Base-by-base conservation (phyloP, 2,329 filamentous ascomycete genomes). In the Podosphaera aphanis region DNA sequence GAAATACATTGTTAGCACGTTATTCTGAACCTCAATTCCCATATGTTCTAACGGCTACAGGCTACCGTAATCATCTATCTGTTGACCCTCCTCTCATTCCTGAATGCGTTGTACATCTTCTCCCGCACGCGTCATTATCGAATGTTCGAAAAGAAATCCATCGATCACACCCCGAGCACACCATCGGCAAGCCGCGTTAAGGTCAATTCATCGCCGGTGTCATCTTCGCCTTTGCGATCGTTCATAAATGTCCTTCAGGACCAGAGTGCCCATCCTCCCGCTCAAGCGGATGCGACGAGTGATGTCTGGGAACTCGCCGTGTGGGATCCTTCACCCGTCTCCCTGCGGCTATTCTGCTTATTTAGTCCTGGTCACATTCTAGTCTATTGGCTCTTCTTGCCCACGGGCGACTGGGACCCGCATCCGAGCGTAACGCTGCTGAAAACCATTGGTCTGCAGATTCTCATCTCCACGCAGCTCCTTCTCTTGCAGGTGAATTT, bases 241-340 rank as follows among this genome's bases (percentile, higher is more conserved):
- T 61, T 95, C 33, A 71, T 77, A 23, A 74, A 71, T 50, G 66
- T 83, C 39, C 63, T 93, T 29, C 69, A 74, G 1, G 64, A 71
- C 21, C 74, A 78, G 31, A 78, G 74, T 19, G 83, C 85, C n/a
- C 76, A 86, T 52, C 77, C 82, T 21, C 75, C 85, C 57, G 80
- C 84, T 23, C 82, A 94, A 61, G 83, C 88, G 0, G 79, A 90
- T 58, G 74, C 77, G 47, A 71, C 73, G 21, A 73, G 79, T 10
- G 86, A 98, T 61, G 90, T 98, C 8, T 98, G 90, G 90, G 86
- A 98, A 62, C 64, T 98, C 43, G 73, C 79, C 1, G 71, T 95
- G 5, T 98, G 90, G 90, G 86, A 95, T 59, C 90, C 92, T 29
- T 71, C 88, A 41, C 84, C 86, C 2, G 70, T 93, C 31, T 84